Conservation (phyloP, 805 yeast species). For the Komagataella mondaviorum region DNA sequence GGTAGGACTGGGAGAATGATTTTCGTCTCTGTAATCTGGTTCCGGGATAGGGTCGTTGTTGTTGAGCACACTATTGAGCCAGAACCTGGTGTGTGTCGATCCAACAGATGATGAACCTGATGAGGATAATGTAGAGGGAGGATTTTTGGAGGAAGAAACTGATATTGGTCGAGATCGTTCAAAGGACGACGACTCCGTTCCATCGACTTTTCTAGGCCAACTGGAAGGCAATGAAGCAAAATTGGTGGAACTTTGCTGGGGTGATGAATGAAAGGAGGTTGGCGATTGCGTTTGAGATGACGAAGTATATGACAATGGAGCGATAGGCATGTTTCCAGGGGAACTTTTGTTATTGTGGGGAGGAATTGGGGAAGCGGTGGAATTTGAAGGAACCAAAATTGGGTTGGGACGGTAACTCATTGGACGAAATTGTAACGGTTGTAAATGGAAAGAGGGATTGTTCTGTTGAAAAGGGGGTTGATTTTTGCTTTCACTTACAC, state of each 20-base stretch:
- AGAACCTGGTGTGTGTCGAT: neutral
- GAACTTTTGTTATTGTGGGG: neutral
- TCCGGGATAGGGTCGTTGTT: neutral
- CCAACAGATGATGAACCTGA: neutral
- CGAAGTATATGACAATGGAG: neutral
- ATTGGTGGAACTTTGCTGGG: neutral
- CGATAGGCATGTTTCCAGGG: neutral
- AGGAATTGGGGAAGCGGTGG: neutral
- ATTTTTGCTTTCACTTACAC: neutral
- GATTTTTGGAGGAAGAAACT: neutral
- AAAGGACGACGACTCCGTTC: neutral
- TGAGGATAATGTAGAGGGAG: neutral
- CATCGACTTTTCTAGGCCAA: neutral
- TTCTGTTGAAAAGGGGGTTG: neutral
- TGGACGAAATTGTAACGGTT: neutral
- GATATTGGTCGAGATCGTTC: neutral
- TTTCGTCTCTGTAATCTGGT: neutral
- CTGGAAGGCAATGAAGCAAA: neutral
- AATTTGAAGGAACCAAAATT: no score
- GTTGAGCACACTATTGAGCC: neutral
- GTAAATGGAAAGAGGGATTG: neutral
- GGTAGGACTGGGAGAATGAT: neutral
- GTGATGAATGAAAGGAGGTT: neutral
- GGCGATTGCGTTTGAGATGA: neutral
- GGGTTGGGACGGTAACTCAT: neutral